Percentiles rank a stretch among this genome's conserved stretches.
Evolutionary conservation across 2,329 filamentous ascomycete species (phyloP).

Genomic region (Colletotrichum lentis): DNA sequence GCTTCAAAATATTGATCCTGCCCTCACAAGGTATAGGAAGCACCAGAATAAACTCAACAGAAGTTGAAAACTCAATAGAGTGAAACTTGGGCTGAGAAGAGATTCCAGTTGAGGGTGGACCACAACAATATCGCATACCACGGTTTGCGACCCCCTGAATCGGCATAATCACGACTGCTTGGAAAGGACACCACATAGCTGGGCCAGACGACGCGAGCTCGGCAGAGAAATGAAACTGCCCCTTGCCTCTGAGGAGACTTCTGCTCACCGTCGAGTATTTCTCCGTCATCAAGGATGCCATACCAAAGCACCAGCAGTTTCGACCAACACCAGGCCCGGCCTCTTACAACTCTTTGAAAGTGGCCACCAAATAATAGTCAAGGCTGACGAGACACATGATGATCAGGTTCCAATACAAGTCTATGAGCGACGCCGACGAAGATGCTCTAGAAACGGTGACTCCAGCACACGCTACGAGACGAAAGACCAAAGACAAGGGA

Average conservation of each 20-base stretch:
- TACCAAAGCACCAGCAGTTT: background rate
- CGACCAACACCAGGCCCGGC: too few relatives aligned
- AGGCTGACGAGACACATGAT: background rate
- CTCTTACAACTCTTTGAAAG: background rate
- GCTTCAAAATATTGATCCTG: background rate
- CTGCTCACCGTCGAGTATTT: background rate
- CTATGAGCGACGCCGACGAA: slow-evolving; percentile 21
- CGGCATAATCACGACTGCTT: background rate
- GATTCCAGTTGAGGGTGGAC: too few relatives aligned
- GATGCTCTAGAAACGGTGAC: slow-evolving; percentile 1
- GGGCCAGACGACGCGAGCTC: too few relatives aligned
- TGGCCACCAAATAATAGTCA: background rate
- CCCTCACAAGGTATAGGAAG: background rate
- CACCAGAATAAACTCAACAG: background rate
- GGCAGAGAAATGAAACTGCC: too few relatives aligned
- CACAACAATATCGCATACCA: too few relatives aligned
- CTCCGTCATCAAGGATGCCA: too few relatives aligned
- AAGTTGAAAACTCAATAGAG: too few relatives aligned
- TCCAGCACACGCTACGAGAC: slow-evolving; percentile 19
- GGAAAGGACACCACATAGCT: too few relatives aligned
- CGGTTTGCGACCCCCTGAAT: background rate
- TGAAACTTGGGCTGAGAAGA: background rate
- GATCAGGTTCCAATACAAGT: slow-evolving; percentile 9
- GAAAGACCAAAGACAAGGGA: background rate
- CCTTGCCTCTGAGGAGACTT: background rate